Base-by-base conservation (phyloP, 768 basidiomycete genomes). In the Stropharia rugosoannulata region DNA sequence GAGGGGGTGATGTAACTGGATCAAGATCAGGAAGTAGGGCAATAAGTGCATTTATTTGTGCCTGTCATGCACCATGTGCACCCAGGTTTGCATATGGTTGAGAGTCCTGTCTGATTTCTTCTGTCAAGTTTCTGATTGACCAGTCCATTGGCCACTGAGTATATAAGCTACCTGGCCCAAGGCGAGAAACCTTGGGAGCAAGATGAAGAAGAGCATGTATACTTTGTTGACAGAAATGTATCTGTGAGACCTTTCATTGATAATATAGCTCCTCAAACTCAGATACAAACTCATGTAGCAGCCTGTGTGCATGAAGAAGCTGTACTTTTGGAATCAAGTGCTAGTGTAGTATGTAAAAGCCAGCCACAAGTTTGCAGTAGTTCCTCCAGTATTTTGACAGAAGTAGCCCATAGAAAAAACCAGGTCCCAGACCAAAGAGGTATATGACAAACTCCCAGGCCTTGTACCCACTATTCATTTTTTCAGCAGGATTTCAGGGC, bases 201-300 rank as follows among this genome's bases (percentile, higher is more conserved):
- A 70, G 36, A 49, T 78, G 77, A 3, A 64, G 27, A 8, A 73
- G 54, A 0, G 65, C 59, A 56, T 78, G 75, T 4, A 78, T 53
- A 47, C 70, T 64, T 11, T 60, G 76, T 1, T 66, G 62, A 3
- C 65, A 45, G 22, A 78, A 72, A 54, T 78, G 75, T 4, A 78
- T 41, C 0, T 58, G 54, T 16, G 56, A 58, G 13, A 29, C 9
- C 54, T 64, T 15, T 41, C 62, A n/a, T 29, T 70, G 69, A 51
- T 64, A 69, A 58, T 77, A 77, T 0, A 77, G 54, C 0, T 53
- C 27, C 62, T 79, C 75, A 57, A 66, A 79, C 19, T 75, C 72
- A 1, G 42, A 44, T 2, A 57, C 50, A 54, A 71, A 77, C 12
- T 65, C 42, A 1, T 63, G 16, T 1, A 77, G 50, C 0, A 58